Evolutionary conservation across 2,329 filamentous ascomycete species (phyloP).

Genomic region (Phyllachora maydis): DNA sequence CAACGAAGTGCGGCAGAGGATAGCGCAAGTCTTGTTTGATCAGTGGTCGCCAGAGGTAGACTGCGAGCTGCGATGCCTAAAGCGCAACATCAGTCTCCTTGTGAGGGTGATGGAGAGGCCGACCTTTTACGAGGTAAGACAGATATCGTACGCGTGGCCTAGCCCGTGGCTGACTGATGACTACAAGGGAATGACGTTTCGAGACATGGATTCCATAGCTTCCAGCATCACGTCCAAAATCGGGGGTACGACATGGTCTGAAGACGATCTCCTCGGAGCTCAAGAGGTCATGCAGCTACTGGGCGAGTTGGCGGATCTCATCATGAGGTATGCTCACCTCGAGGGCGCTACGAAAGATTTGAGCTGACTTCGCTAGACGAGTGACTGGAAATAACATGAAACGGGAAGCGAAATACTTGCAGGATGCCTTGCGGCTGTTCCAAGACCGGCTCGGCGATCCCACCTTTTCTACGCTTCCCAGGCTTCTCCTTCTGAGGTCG

Average conservation of each 20-base stretch:
- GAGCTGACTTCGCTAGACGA: conserved; percentile 14
- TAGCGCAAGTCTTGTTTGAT: no score
- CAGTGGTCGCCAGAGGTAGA: no score
- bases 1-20: no score
- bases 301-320: conserved; percentile 4
- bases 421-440: conserved; percentile 8
- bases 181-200: conserved; percentile 16
- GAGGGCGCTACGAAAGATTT: neutral
- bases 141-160: neutral
- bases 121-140: conserved; percentile 22
- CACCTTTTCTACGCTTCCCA: no score
- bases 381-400: conserved; percentile 22
- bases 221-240: conserved; percentile 3
- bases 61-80: no score
- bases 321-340: conserved; percentile 5
- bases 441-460: no score
- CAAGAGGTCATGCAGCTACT: conserved; percentile 5
- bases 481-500: no score
- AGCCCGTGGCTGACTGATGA: conserved; percentile 3
- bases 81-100: conserved; percentile 20
- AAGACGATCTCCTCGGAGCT: conserved; percentile 3
- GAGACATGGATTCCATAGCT: conserved; percentile 13
- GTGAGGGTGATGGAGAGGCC: conserved; percentile 27
- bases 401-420: conserved; percentile 14
- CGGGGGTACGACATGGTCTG: conserved; percentile 2